These are phyloP conservation scores for Lentinula sp. DNA, from an alignment of 768 basidiomycete species.

Conservation along the genomic window DNA sequence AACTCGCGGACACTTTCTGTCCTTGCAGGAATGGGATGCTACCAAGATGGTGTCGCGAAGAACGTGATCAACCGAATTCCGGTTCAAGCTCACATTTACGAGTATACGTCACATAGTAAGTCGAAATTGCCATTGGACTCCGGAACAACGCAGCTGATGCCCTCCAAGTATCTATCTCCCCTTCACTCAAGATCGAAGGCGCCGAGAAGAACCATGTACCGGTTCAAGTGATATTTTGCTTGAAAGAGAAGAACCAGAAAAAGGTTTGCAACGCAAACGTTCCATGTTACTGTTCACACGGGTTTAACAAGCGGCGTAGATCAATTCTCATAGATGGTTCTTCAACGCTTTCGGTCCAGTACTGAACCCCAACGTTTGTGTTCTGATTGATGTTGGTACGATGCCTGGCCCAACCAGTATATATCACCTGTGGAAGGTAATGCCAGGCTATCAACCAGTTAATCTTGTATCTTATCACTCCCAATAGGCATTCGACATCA, in stretches of 20 bases:
- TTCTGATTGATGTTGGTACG: slow-evolving; percentile 83
- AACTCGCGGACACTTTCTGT: slow-evolving; percentile 79
- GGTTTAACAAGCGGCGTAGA: slow-evolving; percentile 21
- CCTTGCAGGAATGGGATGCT: slow-evolving; percentile 89
- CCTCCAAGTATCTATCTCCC: slow-evolving; percentile 66
- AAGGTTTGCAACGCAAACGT: slow-evolving; percentile 28
- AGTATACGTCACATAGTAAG: slow-evolving; percentile 89
- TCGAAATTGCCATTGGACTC: slow-evolving; percentile 8
- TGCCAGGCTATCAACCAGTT: slow-evolving; percentile 8
- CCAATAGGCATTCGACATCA: slow-evolving; percentile 73
- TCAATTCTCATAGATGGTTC: slow-evolving; percentile 93
- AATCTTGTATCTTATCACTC: slow-evolving; percentile 20
- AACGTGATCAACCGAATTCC: slow-evolving; percentile 76
- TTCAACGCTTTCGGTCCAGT: slow-evolving; percentile 86
- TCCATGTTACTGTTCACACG: background rate
- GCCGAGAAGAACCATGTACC: slow-evolving; percentile 78
- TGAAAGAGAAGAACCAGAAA: slow-evolving; percentile 91
- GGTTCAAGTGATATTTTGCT: slow-evolving; percentile 88
- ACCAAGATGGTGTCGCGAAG: slow-evolving; percentile 92
- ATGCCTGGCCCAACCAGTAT: slow-evolving; percentile 67
- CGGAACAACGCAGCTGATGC: background rate
- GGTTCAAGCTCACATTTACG: slow-evolving; percentile 88
- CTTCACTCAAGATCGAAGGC: slow-evolving; percentile 76
- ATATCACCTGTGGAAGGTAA: slow-evolving; percentile 63
- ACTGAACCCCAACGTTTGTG: slow-evolving; percentile 87